phyloP scores from a whole-genome alignment of 2,329 filamentous ascomycete genomes.

The Colletotrichum godetiae region DNA sequence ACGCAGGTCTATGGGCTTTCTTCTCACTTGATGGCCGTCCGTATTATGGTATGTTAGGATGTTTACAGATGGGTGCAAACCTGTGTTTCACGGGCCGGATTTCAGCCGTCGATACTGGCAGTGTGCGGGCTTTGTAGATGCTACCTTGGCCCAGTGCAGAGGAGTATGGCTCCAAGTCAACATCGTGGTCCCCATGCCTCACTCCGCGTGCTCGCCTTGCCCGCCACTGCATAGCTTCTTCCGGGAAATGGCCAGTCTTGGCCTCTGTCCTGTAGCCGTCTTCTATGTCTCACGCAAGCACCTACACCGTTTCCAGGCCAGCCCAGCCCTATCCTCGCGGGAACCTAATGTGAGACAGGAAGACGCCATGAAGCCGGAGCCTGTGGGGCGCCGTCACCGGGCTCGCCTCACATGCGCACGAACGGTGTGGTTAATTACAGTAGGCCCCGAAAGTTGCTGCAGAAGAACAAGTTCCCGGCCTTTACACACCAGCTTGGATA shows the following conservation, averaged over 20 bases:
- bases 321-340: neutral
- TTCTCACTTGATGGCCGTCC: neutral
- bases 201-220: neutral
- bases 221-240: neutral
- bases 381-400: neutral
- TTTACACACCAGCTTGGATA: neutral
- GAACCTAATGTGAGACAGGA: neutral
- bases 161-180: neutral
- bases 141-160: neutral
- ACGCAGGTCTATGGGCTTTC: neutral
- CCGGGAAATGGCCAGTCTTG: neutral
- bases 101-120: neutral
- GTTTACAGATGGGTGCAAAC: neutral
- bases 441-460: neutral
- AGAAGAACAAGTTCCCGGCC: neutral
- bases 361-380: slow-evolving; percentile 2
- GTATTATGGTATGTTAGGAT: neutral
- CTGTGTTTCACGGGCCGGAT: neutral
- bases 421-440: neutral
- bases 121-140: neutral
- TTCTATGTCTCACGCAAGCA: neutral
- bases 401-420: neutral
- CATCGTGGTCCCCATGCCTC: neutral
- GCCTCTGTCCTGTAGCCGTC: neutral
- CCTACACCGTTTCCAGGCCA: neutral